Conservation (phyloP, 1,139 yeast species). For the Geotrichum candidum region DNA sequence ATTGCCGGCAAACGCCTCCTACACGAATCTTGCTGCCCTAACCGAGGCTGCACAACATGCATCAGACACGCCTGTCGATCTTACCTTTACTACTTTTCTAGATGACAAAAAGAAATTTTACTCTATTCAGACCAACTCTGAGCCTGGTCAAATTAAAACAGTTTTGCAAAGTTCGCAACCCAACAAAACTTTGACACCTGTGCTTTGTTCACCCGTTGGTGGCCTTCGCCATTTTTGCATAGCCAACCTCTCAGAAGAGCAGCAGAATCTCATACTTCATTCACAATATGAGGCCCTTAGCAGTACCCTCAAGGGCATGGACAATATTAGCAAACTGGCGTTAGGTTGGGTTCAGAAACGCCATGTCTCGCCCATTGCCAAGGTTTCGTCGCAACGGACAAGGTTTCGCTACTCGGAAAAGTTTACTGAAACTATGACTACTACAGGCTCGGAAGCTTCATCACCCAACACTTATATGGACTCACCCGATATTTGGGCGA, state of each 20-base stretch:
- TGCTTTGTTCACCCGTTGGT: constrained; percentile 46
- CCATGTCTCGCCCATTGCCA: constrained; percentile 12
- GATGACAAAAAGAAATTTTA: constrained; percentile 34
- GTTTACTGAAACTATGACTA: neutral
- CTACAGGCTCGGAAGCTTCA: constrained; percentile 12
- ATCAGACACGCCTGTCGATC: constrained; percentile 1
- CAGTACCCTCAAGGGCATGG: constrained; percentile 20
- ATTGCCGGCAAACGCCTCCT: constrained; percentile 1
- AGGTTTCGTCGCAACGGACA: constrained; percentile 10
- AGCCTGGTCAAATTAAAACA: constrained; percentile 38
- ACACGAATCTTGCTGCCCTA: neutral
- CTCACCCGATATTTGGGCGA: constrained; percentile 40
- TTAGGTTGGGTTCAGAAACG: constrained; percentile 26
- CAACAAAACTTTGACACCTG: constrained; percentile 18
- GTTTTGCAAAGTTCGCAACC: constrained; percentile 18
- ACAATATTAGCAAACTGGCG: constrained; percentile 33
- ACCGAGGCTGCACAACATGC: constrained; percentile 23
- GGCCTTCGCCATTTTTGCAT: constrained; percentile 46
- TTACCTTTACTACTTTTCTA: constrained; percentile 28
- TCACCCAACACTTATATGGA: constrained; percentile 19
- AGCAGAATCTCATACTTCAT: constrained; percentile 30
- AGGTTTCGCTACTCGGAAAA: constrained; percentile 15
- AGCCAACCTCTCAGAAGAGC: constrained; percentile 30
- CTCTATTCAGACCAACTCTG: constrained; percentile 23
- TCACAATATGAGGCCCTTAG: constrained; percentile 22